Conservation (phyloP, 805 yeast genomes). For the Barnettozyma sp. region DNA sequence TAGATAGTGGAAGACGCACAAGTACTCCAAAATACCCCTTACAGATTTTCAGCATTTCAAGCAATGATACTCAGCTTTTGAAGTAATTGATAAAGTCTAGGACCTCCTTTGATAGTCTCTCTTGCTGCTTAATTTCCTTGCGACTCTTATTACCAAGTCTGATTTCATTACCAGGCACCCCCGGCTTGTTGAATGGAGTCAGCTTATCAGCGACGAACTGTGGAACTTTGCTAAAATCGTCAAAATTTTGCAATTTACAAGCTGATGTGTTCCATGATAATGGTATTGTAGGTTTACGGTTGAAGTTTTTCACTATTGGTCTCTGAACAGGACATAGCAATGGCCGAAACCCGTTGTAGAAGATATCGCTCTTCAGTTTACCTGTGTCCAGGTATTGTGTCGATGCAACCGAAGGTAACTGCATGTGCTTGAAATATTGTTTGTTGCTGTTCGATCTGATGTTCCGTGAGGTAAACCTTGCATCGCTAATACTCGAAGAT, state of each 20-base stretch:
- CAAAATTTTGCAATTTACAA: conserved; percentile 20
- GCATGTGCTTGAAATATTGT: conserved; percentile 6
- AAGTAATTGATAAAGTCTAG: conserved; percentile 20
- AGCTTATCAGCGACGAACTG: conserved; percentile 24
- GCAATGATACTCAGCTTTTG: conserved; percentile 12
- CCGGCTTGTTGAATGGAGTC: conserved; percentile 19
- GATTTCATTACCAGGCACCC: conserved; percentile 22
- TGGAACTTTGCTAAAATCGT: conserved; percentile 22
- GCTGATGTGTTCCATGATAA: conserved; percentile 24
- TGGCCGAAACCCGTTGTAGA: conserved; percentile 23
- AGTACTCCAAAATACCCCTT: background rate
- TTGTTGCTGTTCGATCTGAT: conserved; percentile 2
- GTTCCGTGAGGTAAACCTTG: conserved; percentile 4
- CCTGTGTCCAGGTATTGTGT: conserved; percentile 21
- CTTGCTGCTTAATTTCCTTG: conserved; percentile 20
- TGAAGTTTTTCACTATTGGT: conserved; percentile 14
- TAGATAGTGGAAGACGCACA: background rate
- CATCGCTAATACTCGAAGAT: conserved; percentile 3
- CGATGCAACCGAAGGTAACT: conserved; percentile 20
- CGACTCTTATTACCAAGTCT: conserved; percentile 20
- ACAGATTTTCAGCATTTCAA: conserved; percentile 1
- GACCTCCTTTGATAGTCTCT: conserved; percentile 17
- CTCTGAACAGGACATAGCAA: conserved; percentile 20
- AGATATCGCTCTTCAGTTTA: conserved; percentile 18
- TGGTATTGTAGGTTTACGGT: conserved; percentile 19